phyloP scores from a whole-genome alignment of 202 grass and related monocot species.

The Setaria viridis region DNA sequence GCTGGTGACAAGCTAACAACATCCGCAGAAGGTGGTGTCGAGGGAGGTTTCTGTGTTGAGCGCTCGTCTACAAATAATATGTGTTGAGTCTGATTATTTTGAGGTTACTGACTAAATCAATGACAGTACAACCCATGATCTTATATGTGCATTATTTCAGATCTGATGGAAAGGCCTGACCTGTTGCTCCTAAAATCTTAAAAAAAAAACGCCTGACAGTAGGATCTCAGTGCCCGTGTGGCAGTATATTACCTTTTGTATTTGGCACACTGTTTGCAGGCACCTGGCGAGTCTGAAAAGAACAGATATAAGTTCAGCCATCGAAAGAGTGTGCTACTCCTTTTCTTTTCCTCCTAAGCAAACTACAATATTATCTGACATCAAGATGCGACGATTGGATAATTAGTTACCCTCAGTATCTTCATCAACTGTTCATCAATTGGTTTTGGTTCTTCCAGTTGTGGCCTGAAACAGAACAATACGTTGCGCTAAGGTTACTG shows the following conservation, averaged over 20 bases:
- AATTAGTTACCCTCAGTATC: constrained; percentile 58
- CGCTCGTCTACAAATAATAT: constrained; percentile 27
- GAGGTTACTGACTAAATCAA: constrained; percentile 9
- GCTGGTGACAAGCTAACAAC: not conserved
- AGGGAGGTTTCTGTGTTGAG: constrained; percentile 4
- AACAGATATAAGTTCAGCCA: constrained; percentile 28
- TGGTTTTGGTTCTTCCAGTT: constrained; percentile 37
- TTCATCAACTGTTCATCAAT: constrained; percentile 61
- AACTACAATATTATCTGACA: constrained; percentile 2
- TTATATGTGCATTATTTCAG: constrained; percentile 3
- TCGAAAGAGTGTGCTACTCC: not conserved
- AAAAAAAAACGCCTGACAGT: not conserved
- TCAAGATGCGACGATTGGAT: constrained; percentile 21
- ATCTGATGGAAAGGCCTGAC: not conserved
- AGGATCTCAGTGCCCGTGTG: not conserved
- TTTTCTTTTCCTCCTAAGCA: not conserved
- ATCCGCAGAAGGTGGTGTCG: constrained; percentile 20
- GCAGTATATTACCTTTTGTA: constrained; percentile 43
- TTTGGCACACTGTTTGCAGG: constrained; percentile 14
- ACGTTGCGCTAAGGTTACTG: not conserved
- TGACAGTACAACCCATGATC: not conserved
- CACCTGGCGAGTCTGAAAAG: constrained; percentile 55
- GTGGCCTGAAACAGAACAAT: constrained; percentile 45
- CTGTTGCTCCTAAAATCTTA: not conserved
- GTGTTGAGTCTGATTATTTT: constrained; percentile 2